These are phyloP conservation scores for Phytophthora capsici DNA, from an alignment of 352 stramenopile species.

Conservation along the genomic window DNA sequence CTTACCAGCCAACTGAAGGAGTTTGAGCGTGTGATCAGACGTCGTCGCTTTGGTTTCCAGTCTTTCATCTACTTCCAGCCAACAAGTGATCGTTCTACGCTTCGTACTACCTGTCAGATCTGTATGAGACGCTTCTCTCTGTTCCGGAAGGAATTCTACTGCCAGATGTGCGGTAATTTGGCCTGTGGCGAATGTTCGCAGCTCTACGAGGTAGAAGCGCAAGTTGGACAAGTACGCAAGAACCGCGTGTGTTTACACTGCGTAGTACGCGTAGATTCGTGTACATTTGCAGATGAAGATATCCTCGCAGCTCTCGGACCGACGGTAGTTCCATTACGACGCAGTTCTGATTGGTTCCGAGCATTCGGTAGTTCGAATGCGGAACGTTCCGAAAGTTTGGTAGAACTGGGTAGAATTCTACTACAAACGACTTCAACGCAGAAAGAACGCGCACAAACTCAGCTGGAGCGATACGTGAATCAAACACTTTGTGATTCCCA, in stretches of 20 bases:
- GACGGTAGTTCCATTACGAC: slow-evolving; percentile 40
- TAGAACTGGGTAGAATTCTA: too few relatives aligned
- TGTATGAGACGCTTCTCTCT: slow-evolving; percentile 46
- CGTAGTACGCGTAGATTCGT: slow-evolving; percentile 52
- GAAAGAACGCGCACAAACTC: slow-evolving; percentile 25
- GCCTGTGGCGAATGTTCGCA: slow-evolving; percentile 53
- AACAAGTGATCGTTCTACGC: slow-evolving; percentile 15
- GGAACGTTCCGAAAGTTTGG: too few relatives aligned
- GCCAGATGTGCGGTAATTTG: slow-evolving; percentile 55
- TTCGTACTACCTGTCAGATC: slow-evolving; percentile 37
- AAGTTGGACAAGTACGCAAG: slow-evolving; percentile 45
- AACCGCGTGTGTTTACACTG: slow-evolving; percentile 56
- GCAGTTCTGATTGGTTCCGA: slow-evolving; percentile 27
- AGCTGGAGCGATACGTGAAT: slow-evolving; percentile 43
- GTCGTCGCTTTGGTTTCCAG: slow-evolving; percentile 71
- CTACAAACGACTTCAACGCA: background rate
- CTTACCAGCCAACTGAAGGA: slow-evolving; percentile 48
- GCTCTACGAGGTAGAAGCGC: slow-evolving; percentile 53
- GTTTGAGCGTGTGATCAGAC: slow-evolving; percentile 63
- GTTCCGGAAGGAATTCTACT: slow-evolving; percentile 52
- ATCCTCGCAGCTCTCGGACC: slow-evolving; percentile 47
- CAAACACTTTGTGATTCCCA: slow-evolving; percentile 36
- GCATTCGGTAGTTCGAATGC: slow-evolving; percentile 1
- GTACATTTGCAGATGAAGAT: slow-evolving; percentile 56
- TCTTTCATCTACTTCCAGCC: slow-evolving; percentile 59